Percentiles rank a stretch among this genome's conserved stretches.
phyloP scores from a whole-genome alignment of 208 protist genomes.

The Wallacemonas sp. region DNA sequence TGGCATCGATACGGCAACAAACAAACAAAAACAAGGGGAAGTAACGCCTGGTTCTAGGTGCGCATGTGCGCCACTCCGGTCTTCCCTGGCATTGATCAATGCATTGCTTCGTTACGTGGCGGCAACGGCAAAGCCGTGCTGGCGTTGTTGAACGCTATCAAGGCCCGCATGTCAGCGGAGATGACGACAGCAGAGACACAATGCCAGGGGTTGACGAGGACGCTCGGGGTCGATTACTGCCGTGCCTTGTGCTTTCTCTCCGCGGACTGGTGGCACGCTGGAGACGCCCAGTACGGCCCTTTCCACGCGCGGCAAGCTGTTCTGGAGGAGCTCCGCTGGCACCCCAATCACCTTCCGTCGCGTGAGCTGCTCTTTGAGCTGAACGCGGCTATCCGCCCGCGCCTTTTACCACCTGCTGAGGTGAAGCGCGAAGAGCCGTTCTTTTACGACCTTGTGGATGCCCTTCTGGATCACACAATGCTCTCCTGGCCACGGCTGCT shows the following conservation, averaged over 20 bases:
- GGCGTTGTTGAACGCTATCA: constrained; percentile 48
- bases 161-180: constrained; percentile 16
- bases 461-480: constrained; percentile 77
- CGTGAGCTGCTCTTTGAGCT: constrained; percentile 48
- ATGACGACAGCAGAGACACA: no score
- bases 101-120: constrained; percentile 17
- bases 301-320: constrained; percentile 68
- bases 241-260: constrained; percentile 69
- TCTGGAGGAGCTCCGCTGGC: constrained; percentile 69
- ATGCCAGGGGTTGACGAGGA: no score
- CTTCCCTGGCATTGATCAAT: constrained; percentile 18
- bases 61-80: background rate
- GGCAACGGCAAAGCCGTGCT: constrained; percentile 24
- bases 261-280: background rate
- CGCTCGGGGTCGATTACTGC: constrained; percentile 65
- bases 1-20: no score
- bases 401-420: constrained; percentile 47
- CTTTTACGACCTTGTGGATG: constrained; percentile 73
- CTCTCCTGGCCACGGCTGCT: constrained; percentile 75
- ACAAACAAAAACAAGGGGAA: no score
- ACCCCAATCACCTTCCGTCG: constrained; percentile 34
- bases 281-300: constrained; percentile 12
- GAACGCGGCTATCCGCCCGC: constrained; percentile 34
- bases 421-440: constrained; percentile 46
- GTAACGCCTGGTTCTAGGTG: no score